These are phyloP conservation scores for Cryptosporidium andersoni DNA, from an alignment of 169 alveolate genomes.

Conservation along the genomic window DNA sequence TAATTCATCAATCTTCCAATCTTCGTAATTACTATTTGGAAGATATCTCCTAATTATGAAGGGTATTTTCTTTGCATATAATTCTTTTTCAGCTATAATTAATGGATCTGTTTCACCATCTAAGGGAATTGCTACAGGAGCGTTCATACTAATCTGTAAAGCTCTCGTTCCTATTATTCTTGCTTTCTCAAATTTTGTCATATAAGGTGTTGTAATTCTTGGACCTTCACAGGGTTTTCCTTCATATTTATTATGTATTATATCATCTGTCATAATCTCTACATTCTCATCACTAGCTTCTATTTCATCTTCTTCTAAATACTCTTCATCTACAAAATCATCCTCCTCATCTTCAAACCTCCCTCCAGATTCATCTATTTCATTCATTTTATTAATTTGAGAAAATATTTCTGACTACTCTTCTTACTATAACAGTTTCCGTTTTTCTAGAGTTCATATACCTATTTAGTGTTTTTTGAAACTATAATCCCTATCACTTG, in stretches of 20 bases:
- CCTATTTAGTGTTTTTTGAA: too few relatives aligned
- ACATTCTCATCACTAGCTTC: conserved; percentile 66
- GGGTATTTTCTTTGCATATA: conserved; percentile 95
- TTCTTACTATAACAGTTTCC: too few relatives aligned
- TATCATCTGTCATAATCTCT: conserved; percentile 51
- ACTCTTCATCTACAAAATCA: conserved; percentile 34
- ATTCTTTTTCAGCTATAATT: conserved; percentile 98
- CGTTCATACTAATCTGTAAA: conserved; percentile 96
- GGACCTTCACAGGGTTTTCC: conserved; percentile 76
- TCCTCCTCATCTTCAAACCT: conserved; percentile 60
- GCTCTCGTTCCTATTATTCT: conserved; percentile 99
- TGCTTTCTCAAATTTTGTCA: conserved; percentile 99
- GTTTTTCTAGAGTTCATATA: too few relatives aligned
- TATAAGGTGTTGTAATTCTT: conserved; percentile 91
- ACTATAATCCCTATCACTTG: too few relatives aligned
- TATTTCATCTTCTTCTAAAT: conserved; percentile 58
- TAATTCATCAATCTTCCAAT: conserved; percentile 95
- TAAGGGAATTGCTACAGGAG: conserved; percentile 93
- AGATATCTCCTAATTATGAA: conserved; percentile 97
- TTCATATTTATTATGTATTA: conserved; percentile 23
- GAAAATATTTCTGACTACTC: too few relatives aligned
- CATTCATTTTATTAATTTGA: conserved; percentile 27
- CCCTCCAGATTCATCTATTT: conserved; percentile 62
- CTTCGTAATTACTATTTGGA: conserved; percentile 98
- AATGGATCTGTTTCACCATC: conserved; percentile 96